Evolutionary conservation across 345 rosid species (phyloP), one percentile per base, ranked within the genome.

Genomic region (Salix dunnii): DNA sequence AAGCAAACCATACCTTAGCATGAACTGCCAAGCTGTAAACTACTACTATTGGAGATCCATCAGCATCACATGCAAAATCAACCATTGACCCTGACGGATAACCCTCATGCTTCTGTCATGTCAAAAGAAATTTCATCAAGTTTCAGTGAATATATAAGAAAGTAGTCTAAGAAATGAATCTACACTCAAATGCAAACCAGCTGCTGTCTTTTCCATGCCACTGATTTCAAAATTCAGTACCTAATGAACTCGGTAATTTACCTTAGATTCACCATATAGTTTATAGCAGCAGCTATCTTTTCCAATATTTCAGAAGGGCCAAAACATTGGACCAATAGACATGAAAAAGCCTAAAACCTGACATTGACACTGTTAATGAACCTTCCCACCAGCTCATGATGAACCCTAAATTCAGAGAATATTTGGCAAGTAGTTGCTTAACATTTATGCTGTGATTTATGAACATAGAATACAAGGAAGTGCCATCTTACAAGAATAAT

Each of bases 11-110:
- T 84, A 93, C 99, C 96, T 90, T 96, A 6, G 96, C 71, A 82
- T 91, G 99, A 72, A 85, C 86, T 20, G 99, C 97, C 82, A 93
- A 81, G 87, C 88, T 91, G 87, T 97, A 93, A 76, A 91, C 83
- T 61, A 97, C 97, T 51, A 93, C 68, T 72, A 93, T 86, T 9
- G 96, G 94, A 87, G 91, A 88, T 83, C 97, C 98, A 89, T 88
- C 91, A 65, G 84, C 87, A 81, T 88, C 98, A 77, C 94, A 91
- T 20, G 97, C 96, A 85, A 90, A 91, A 84, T 93, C 99, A 78
- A 96, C 96, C 93, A 90, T 86, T 4, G 94, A 88, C 1, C 98
- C 98, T 49, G 99, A 93, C 60, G 99, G 98, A 77, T 93, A 95
- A 77, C 93, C 97, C 66, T 77, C 96, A 42, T 85, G 81, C 78